Percentiles rank a stretch among this genome's conserved stretches.
Evolutionary conservation across 768 basidiomycete species (phyloP).

Genomic region (Kwoniella heveanensis): DNA sequence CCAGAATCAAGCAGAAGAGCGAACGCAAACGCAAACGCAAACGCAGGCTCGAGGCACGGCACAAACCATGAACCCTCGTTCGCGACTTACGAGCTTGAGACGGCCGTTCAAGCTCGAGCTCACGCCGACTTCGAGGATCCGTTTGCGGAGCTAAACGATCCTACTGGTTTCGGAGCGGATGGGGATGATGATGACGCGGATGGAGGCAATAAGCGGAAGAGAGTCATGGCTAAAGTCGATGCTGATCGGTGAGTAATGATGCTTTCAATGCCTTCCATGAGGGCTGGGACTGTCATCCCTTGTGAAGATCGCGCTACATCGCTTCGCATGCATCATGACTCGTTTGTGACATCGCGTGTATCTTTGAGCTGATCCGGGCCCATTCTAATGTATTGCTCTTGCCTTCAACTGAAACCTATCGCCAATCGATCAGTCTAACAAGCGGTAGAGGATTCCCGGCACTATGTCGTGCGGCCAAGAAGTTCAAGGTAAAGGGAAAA

Average conservation of each 20-base stretch:
- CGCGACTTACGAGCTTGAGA: slow-evolving; percentile 10
- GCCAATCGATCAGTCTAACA: slow-evolving; percentile 61
- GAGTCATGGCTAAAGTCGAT: slow-evolving; percentile 67
- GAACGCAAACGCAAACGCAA: not conserved
- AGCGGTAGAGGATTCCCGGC: slow-evolving; percentile 76
- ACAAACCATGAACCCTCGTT: not conserved
- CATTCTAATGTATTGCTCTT: too few species aligned
- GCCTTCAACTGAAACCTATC: too few species aligned
- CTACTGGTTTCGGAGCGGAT: not conserved
- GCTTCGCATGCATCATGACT: too few species aligned
- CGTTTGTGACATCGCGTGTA: too few species aligned
- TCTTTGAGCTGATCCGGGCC: too few species aligned
- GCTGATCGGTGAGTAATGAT: slow-evolving; percentile 60
- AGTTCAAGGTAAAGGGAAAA: slow-evolving; percentile 81
- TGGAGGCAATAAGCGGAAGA: slow-evolving; percentile 58
- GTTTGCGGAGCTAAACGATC: slow-evolving; percentile 7
- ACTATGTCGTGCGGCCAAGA: slow-evolving; percentile 73
- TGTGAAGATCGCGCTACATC: too few species aligned
- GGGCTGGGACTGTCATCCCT: too few species aligned
- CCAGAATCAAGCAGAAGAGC: not conserved
- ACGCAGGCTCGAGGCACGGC: too few species aligned
- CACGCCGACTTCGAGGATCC: slow-evolving; percentile 20
- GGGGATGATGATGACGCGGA: slow-evolving; percentile 50
- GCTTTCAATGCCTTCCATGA: too few species aligned
- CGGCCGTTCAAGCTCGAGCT: not conserved